phyloP scores from a whole-genome alignment of 2,329 filamentous ascomycete genomes.

The Coniochaeta pulveracea region DNA sequence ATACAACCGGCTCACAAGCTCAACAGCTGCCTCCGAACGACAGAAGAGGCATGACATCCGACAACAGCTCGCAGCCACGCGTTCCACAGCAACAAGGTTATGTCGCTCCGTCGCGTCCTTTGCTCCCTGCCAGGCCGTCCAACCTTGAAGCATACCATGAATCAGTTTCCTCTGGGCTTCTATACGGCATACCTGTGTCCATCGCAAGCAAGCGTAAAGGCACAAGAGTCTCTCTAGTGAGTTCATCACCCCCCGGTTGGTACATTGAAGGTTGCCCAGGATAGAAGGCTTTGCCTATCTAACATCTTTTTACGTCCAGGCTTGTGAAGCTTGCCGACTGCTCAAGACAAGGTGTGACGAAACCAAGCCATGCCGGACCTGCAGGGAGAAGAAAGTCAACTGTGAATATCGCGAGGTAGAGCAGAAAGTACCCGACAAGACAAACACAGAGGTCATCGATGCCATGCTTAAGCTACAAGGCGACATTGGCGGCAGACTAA shows the following conservation, averaged over 20 bases:
- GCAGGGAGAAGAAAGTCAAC: constrained; percentile 71
- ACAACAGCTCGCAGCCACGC: constrained; percentile 31
- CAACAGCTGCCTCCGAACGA: constrained; percentile 30
- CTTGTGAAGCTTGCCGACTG: constrained; percentile 80
- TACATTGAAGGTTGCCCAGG: too few relatives aligned
- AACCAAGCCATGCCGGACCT: constrained; percentile 72
- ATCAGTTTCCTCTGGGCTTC: too few relatives aligned
- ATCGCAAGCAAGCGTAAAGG: constrained; percentile 53
- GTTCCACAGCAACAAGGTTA: constrained; percentile 27
- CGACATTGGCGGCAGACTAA: too few relatives aligned
- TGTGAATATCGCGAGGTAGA: constrained; percentile 88
- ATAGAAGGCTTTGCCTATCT: too few relatives aligned
- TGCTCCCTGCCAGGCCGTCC: constrained; percentile 18
- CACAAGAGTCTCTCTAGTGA: constrained; percentile 53
- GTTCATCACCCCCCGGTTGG: too few relatives aligned
- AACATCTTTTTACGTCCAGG: too few relatives aligned
- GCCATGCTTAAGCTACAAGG: too few relatives aligned
- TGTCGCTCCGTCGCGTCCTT: constrained; percentile 29
- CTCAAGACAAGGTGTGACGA: constrained; percentile 90
- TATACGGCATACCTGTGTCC: too few relatives aligned
- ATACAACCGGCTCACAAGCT: too few relatives aligned
- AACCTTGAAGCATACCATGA: too few relatives aligned
- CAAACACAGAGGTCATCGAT: too few relatives aligned
- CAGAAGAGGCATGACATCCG: constrained; percentile 42
- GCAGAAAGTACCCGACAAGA: too few relatives aligned